Evolutionary conservation across 2,329 filamentous ascomycete species (phyloP), one percentile per base, ranked within the genome.

Genomic region (Colletotrichum caudatum): DNA sequence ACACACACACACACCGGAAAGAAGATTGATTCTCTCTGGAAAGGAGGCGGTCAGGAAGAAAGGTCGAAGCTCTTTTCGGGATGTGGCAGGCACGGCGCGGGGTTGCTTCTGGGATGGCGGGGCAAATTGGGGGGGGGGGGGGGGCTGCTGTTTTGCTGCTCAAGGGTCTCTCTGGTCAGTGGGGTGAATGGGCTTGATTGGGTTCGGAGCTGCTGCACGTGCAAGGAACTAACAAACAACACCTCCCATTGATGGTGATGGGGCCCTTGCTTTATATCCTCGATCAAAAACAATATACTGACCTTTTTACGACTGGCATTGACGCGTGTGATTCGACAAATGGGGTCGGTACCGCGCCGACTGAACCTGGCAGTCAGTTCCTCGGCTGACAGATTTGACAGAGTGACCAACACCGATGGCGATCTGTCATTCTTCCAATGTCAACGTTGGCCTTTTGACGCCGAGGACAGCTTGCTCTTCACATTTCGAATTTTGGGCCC

Each of bases 91-190:
- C 29, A 39, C 51, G 48, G 65, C 69, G 69, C 65, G 60, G 69
- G 69, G 69, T 69, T 56, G 60, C 53, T 69, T 60, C 26, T 72
- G 39, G 57, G 60, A 72, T 72, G 69, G 69, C 69, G 69, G 69
- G 69, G 69, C 69, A 72, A 33, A 67, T 29, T 3, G 50, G 64
- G 57, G 51, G 51, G 44, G n/a, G n/a, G n/a, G n/a, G n/a, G n/a
- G n/a, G n/a, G n/a, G n/a, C n/a, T n/a, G 37, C 33, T 20, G 9
- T 41, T 54, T 50, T 61, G 64, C 53, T 64, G 37, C 39, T 60
- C 56, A 41, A 63, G 65, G 59, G 56, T 68, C 58, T 68, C 58
- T 68, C 58, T 63, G 50, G 48, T 37, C 7, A 7, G 51, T 23
- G 20, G 50, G 50, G 44, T 20, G 41, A 41, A 20, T 26, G 33